Evolutionary conservation across 257 asterid genomes (phyloP), one percentile per base, ranked within the genome.

Genomic region (Cordia subcordata): DNA sequence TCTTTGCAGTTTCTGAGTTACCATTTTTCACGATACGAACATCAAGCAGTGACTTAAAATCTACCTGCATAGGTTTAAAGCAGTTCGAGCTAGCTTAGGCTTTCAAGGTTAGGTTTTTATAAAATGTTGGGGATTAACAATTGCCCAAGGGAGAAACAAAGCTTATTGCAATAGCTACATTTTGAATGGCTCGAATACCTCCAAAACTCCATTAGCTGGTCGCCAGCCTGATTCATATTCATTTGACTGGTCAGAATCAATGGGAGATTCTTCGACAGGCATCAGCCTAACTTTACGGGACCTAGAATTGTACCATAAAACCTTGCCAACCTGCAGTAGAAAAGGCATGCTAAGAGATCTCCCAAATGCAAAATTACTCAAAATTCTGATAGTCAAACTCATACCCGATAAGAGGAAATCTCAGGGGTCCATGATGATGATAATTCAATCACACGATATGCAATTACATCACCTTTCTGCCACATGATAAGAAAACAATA

Each of bases 401-500:
- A 65, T 93, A 93, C 99, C 75, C 94, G 90, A 72, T 52, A 79
- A 12, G 77, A 62, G 52, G 96, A 83, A 62, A 84, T 78, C 79
- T 85, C 97, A 21, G 99, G 99, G 58, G 94, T 89, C 97, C 97
- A 89, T 66, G 85, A 66, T 14, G 99, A 86, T 62, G 99, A 86
- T 60, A 93, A 78, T 69, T 93, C 95, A 64, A 93, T 82, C 58
- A 85, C 18, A 40, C 90, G 88, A 60, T 89, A 93, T 13, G 83
- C 96, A 66, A 93, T 79, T 75, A 87, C 74, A 67, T 86, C 96
- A 60, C 96, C 99, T 75, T 73, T 86, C 99, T 93, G 85, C 63
- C 67, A 75, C 64, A 20, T 53, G 52, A 17, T 38, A 33, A 8
- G 55, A 21, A 35, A 60, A 45, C 35, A 27, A 27, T 27, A 3